Base-by-base conservation (phyloP, 768 basidiomycete genomes). In the Trametes coccinea region DNA sequence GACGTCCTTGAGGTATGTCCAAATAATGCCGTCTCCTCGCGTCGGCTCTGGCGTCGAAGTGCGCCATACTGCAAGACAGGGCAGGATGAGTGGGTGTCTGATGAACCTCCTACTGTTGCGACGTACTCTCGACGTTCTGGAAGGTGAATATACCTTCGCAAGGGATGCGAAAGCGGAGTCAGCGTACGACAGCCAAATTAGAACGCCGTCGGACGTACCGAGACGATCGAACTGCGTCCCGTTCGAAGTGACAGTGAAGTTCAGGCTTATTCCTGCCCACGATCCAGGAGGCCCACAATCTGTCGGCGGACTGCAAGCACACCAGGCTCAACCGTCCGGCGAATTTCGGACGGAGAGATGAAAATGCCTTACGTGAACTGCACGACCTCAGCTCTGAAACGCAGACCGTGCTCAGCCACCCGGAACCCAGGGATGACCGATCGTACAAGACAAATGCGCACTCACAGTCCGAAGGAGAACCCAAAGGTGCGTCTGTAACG, bases 21-120 rank as follows among this genome's bases (percentile, higher is more conserved):
- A 92, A 51, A 90, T 85, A 61, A 92, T 90, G 10, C 90, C 90
- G 50, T 83, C 78, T 2, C 82, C 78, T 13, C 65, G 66, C 0
- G 84, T 87, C 0, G 90, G 90, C 71, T 92, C 90, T 0, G 90
- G 86, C 16, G 90, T 92, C 0, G 89, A 90, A 17, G 88, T 90
- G 40, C 90, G 79, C 90, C 90, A 90, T 53, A 91, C 88, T 89
- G 10, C 4, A 45, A 29, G 13, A 17, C 46, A 37, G 6, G 11
- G 11, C 34, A 11, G 34, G 34, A 37, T 37, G 34, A 37, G 34
- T 11, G 11, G 6, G 34, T 11, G 34, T 37, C 11, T 5, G 34
- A 37, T 37, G 11, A 6, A 5, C 34, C 34, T 37, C 34, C 34
- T 37, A 27, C 39, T 9, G n/a, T 11, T 29, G 27, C 2, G 34